Base-by-base conservation (phyloP, 2,329 filamentous ascomycete species). In the Macroventuria anomochaeta region DNA sequence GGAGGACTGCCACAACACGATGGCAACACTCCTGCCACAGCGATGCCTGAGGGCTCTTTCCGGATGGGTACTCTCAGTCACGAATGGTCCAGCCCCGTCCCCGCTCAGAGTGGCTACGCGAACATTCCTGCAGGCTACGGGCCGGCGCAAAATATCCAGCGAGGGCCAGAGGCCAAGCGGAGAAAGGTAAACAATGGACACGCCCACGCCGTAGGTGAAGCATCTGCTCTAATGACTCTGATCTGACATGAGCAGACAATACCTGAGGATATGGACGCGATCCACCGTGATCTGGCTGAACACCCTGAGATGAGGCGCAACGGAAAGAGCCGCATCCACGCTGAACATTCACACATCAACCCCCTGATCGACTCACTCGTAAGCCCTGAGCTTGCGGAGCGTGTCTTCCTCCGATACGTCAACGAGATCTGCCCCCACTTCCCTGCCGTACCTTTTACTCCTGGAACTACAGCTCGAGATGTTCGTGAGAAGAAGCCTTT, bases 401-500 rank as follows among this genome's bases (percentile, higher is more conserved):
- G 76, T 17, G 77, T 87, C n/a, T 87, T 87, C 63, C 69, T 80
- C 3, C 77, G 81, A 11, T 88, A 84, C 59, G 74, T 81, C 28
- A 76, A 79, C 15, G 75, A 83, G 3, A 81, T 87, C 68, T 78
- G 79, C 23, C 78, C 80, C 0, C 78, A 81, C 41, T 79, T 87
- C 52, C 85, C 85, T 0, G 78, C 83, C 15, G 82, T 88, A 5
- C 80, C 84, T 2, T 83, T 88, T 42, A 76, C 82, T 1, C 74
- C 79, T 1, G 80, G 76, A 0, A 85, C 80, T 0, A 82, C 76
- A 11, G 83, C 84, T 53, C 75, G 78, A 7, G 78, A 82, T 15
- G 67, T 87, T 7, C 81, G 84, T 28, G 80, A 80, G 38, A 79
- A 80, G 42, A 87, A 84, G 69, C 85, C 85, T 0, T 73, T 84